Percentiles rank a stretch among this genome's conserved stretches.
phyloP scores from a whole-genome alignment of 441 rosid genomes.

The Eutrema salsugineum region DNA sequence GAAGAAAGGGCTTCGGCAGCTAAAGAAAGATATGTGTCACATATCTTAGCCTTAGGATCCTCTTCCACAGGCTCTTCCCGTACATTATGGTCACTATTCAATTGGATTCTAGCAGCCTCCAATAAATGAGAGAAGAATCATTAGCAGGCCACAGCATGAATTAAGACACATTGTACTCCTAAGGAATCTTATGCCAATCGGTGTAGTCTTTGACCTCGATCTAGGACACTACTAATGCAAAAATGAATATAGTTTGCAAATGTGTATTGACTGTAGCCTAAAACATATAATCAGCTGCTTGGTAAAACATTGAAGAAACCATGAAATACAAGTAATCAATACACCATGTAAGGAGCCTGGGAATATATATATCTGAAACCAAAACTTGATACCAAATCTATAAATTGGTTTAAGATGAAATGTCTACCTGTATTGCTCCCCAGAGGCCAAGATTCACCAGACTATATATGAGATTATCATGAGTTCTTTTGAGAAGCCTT shows the following conservation, averaged over 20 bases:
- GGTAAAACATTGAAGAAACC: conserved; percentile 9
- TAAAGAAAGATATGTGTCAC: conserved; percentile 58
- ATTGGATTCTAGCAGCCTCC: conserved; percentile 78
- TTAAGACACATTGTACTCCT: conserved; percentile 6
- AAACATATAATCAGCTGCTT: conserved; percentile 11
- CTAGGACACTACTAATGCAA: conserved; percentile 12
- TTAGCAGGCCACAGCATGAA: conserved; percentile 16
- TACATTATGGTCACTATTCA: conserved; percentile 51
- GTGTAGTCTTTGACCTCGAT: conserved; percentile 17
- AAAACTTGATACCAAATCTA: conserved; percentile 18
- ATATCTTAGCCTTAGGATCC: conserved; percentile 50
- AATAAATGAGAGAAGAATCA: conserved; percentile 19
- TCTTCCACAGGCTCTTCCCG: conserved; percentile 55
- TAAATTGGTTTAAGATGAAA: conserved; percentile 15
- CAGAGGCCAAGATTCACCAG: conserved; percentile 79
- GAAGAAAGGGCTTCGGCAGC: conserved; percentile 56
- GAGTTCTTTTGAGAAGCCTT: conserved; percentile 58
- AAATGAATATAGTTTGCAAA: conserved; percentile 5
- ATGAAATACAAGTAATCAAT: conserved; percentile 12
- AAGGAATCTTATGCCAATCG: conserved; percentile 13
- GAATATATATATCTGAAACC: not conserved
- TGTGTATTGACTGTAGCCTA: not conserved
- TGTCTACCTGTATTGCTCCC: conserved; percentile 78
- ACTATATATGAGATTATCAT: conserved; percentile 64
- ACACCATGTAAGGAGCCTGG: not conserved